phyloP scores from a whole-genome alignment of 805 yeast genomes.

The Saccharomycopsis malanga region DNA sequence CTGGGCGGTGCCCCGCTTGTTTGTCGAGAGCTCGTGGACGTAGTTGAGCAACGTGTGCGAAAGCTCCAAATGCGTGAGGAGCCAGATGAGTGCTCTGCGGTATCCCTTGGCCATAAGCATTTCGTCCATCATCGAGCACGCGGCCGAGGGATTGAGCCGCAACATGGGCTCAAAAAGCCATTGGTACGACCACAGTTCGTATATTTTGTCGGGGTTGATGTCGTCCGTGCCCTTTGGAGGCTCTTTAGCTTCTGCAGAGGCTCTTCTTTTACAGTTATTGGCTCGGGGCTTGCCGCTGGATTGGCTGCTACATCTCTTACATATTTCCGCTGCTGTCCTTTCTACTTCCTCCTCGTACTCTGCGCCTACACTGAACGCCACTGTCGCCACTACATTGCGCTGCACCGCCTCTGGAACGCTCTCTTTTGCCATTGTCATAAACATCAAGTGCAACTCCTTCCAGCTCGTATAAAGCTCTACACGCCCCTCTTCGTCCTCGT shows the following conservation, averaged over 20 bases:
- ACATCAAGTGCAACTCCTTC: conserved; percentile 1
- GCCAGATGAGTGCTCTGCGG: conserved; percentile 60
- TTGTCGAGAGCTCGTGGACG: conserved; percentile 52
- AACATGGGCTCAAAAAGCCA: conserved; percentile 45
- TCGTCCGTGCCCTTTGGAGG: too few relatives aligned
- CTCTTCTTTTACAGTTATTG: neutral
- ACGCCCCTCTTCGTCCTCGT: conserved; percentile 10
- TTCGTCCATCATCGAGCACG: conserved; percentile 58
- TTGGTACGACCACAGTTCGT: neutral
- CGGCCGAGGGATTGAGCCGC: conserved; percentile 43
- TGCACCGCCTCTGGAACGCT: neutral
- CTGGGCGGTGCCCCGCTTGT: conserved; percentile 39
- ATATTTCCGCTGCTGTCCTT: neutral
- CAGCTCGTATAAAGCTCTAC: conserved; percentile 1
- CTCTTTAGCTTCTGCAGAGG: neutral
- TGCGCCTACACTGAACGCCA: neutral
- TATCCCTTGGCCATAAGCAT: conserved; percentile 59
- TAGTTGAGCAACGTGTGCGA: conserved; percentile 53
- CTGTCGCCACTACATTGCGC: neutral
- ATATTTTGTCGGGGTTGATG: conserved; percentile 2
- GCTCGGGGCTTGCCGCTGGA: neutral
- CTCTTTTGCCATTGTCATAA: conserved; percentile 3
- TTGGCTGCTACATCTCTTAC: neutral
- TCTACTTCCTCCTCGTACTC: conserved; percentile 4
- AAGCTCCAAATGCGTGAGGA: conserved; percentile 53